Base-by-base conservation (phyloP, 139 green algal genomes). In the Tetradesmus obliquus region DNA sequence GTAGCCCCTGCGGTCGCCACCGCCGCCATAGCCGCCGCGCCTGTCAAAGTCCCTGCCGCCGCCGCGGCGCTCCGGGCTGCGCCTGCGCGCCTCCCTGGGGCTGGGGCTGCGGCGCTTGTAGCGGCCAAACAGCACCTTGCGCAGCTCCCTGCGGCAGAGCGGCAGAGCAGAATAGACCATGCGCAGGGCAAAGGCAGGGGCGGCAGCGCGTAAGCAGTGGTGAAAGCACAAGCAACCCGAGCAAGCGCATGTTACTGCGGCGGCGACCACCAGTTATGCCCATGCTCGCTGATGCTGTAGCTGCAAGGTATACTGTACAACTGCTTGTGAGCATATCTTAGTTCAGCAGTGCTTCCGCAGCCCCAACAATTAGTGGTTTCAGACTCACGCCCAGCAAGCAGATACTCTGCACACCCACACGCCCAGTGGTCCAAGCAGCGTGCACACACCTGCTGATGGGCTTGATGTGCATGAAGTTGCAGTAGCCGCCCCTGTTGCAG, bases 381-480 rank as follows among this genome's bases (percentile, higher is more conserved):
- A 45, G 32, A 45, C 10, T 72, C 60, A 72, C 10, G 12, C 10
- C 10, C 60, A 72, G 60, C 60, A 72, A 13, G 60, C 60, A 72
- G 60, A 13, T 10, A 72, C 60, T 10, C 60, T 19, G 10, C 60
- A 10, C 12, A 19, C 60, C 60, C 60, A 19, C 60, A 72, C 32
- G 32, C 32, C 57, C 57, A 66, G 57, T 9, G 57, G 6, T 13
- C 60, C 1, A 17, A 82, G 76, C 76, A 82, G 2, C 76, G 15
- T 53, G 55, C n/a, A 32, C 91, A 22, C 76, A 95, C 94, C 94
- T 97, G 93, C 93, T 94, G 91, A 99, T 99, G 55, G 98, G 98
- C 91, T 98, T 98, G 88, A 99, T 92, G 92, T 99, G 98, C 98
- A 99, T 99, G 95, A 99, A 99, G 94, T 99, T 99, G 96, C 98